Percentiles rank a stretch among this genome's conserved stretches.
These are phyloP conservation scores for Stemphylium vesicarium DNA, from an alignment of 2,329 filamentous ascomycete genomes.

Conservation along the genomic window DNA sequence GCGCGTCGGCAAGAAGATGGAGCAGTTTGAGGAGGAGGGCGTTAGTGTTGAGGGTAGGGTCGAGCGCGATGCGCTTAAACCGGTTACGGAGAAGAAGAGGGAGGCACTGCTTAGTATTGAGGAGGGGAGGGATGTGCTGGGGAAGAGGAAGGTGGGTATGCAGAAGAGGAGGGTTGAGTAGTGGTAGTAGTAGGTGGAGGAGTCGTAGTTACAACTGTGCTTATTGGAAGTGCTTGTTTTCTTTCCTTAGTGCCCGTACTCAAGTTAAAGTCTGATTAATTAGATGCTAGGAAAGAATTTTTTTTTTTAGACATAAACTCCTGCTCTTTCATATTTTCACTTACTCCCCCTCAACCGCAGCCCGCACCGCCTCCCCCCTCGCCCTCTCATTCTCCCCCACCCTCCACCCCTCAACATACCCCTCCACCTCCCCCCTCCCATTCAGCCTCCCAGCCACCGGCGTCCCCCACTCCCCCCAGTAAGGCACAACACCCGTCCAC, in stretches of 20 bases:
- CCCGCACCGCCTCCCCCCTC: slow-evolving; percentile 31
- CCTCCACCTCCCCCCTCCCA: slow-evolving; percentile 61
- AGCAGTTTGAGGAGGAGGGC: slow-evolving; percentile 83
- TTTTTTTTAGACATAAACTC: neutral
- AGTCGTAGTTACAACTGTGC: no score
- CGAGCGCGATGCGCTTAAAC: slow-evolving; percentile 81
- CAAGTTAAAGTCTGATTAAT: no score
- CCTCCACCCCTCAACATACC: slow-evolving; percentile 61
- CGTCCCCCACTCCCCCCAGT: slow-evolving; percentile 43
- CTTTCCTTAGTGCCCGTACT: neutral
- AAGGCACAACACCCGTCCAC: slow-evolving; percentile 48
- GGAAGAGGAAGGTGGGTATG: slow-evolving; percentile 67
- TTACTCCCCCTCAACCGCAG: slow-evolving; percentile 27
- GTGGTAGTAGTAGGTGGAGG: neutral
- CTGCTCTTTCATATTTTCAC: slow-evolving; percentile 6
- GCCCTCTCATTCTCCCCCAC: slow-evolving; percentile 31
- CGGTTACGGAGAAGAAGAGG: slow-evolving; percentile 93
- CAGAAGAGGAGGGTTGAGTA: slow-evolving; percentile 33
- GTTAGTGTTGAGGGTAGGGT: slow-evolving; percentile 94
- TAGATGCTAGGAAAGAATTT: no score
- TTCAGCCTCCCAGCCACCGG: slow-evolving; percentile 48
- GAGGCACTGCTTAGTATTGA: slow-evolving; percentile 91
- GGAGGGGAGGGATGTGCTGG: slow-evolving; percentile 86
- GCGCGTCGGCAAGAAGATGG: slow-evolving; percentile 80
- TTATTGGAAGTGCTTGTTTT: no score